Evolutionary conservation across 2,329 filamentous ascomycete genomes (phyloP).

Genomic region (Fusarium duplospermum): DNA sequence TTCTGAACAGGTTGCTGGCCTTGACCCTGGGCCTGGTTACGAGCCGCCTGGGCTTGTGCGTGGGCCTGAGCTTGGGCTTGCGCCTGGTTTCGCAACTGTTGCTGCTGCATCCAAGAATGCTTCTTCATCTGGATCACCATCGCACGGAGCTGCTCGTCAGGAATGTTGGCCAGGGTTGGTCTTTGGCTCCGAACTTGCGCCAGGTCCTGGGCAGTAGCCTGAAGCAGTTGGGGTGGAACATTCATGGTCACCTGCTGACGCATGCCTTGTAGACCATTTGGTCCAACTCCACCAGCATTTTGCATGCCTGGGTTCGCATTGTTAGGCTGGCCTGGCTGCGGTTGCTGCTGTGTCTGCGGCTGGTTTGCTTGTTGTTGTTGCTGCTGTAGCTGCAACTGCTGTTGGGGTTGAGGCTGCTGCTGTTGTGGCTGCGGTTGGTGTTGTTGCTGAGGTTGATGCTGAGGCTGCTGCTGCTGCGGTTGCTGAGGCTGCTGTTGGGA

Average conservation of each 20-base stretch:
- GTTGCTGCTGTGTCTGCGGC: conserved; percentile 34
- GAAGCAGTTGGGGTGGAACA: conserved; percentile 48
- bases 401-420: conserved; percentile 36
- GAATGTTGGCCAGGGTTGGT: conserved; percentile 42
- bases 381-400: conserved; percentile 19
- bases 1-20: conserved; percentile 48
- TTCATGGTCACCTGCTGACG: conserved; percentile 39
- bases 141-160: conserved; percentile 50
- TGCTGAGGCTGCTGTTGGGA: conserved; percentile 42
- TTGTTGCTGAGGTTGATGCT: conserved; percentile 22
- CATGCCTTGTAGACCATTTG: conserved; percentile 45
- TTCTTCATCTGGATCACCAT: conserved; percentile 51
- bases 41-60: conserved; percentile 51
- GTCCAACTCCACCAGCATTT: conserved; percentile 37
- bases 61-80: conserved; percentile 52
- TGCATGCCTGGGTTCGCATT: conserved; percentile 43
- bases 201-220: conserved; percentile 50
- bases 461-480: conserved; percentile 32
- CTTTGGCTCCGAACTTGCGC: conserved; percentile 45
- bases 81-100: conserved; percentile 50
- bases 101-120: conserved; percentile 45
- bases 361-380: conserved; percentile 33
- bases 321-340: conserved; percentile 43
- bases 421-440: conserved; percentile 41
- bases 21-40: conserved; percentile 45